phyloP scores from a whole-genome alignment of 1,284 basidiomycete genomes.

The Erythrobasidium hasegawianum region DNA sequence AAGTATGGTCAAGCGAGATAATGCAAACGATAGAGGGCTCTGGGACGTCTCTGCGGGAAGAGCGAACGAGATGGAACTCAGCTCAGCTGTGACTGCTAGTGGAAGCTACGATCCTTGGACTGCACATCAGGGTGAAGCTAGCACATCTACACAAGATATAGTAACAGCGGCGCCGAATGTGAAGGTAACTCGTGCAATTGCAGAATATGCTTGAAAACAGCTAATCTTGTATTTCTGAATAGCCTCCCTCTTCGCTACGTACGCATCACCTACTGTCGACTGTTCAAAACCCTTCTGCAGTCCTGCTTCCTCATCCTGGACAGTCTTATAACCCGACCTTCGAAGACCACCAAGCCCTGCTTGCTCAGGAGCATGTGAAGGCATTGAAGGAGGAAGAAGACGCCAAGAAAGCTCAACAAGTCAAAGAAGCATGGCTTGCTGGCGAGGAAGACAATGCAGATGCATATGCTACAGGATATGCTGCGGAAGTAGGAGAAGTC shows the following conservation, averaged over 20 bases:
- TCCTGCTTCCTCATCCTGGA: constrained; percentile 74
- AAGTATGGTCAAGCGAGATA: constrained; percentile 65
- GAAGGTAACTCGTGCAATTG: neutral
- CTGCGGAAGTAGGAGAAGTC: constrained; percentile 47
- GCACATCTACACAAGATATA: constrained; percentile 13
- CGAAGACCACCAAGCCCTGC: constrained; percentile 68
- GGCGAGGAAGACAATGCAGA: constrained; percentile 51
- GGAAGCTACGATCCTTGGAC: constrained; percentile 30
- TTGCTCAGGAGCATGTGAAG: constrained; percentile 59
- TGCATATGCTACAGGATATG: constrained; percentile 50
- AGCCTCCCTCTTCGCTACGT: constrained; percentile 33
- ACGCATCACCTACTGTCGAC: constrained; percentile 40
- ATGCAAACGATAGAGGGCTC: constrained; percentile 54
- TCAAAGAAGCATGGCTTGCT: constrained; percentile 57
- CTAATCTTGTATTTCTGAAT: too few relatives aligned
- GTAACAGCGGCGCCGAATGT: neutral
- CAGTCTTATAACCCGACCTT: constrained; percentile 89
- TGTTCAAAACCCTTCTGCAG: constrained; percentile 54
- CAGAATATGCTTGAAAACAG: too few relatives aligned
- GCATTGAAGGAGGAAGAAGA: constrained; percentile 57
- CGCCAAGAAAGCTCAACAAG: constrained; percentile 57
- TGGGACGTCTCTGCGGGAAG: constrained; percentile 62
- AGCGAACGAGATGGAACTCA: constrained; percentile 56
- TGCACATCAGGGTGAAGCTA: neutral
- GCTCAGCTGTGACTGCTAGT: constrained; percentile 39